phyloP scores from a whole-genome alignment of 139 green algal species.

The Micractinium conductrix region DNA sequence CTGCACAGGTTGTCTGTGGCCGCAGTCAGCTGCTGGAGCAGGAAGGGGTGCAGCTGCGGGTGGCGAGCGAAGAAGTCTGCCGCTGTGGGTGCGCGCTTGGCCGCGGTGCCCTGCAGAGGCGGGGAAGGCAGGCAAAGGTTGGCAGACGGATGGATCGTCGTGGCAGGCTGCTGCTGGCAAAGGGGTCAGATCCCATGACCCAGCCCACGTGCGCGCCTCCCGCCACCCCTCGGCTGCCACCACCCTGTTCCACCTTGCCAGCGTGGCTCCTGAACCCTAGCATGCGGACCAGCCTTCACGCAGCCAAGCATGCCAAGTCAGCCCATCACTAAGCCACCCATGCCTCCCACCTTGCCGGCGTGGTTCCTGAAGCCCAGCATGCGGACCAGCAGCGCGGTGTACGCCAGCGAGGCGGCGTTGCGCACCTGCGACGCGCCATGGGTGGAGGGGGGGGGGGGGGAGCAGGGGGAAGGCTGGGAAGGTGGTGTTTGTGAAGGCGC shows the following conservation, averaged over 20 bases:
- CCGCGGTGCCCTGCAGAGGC: constrained; percentile 37
- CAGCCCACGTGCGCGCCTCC: too few relatives aligned
- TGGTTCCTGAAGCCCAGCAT: constrained; percentile 88
- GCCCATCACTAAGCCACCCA: too few relatives aligned
- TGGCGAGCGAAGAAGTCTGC: constrained; percentile 89
- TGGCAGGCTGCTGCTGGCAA: too few relatives aligned
- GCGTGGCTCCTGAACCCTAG: constrained; percentile 85
- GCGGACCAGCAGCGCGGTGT: constrained; percentile 75
- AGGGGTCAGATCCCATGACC: too few relatives aligned
- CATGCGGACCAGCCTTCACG: constrained; percentile 66
- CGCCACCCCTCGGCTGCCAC: too few relatives aligned
- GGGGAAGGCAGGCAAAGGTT: too few relatives aligned
- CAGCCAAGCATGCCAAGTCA: too few relatives aligned
- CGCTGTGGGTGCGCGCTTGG: constrained; percentile 61
- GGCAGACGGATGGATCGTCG: too few relatives aligned
- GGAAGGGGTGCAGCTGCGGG: constrained; percentile 83
- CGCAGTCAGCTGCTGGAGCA: constrained; percentile 65
- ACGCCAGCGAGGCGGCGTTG: constrained; percentile 86
- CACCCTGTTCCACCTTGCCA: constrained; percentile 21
- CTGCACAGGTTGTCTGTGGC: constrained; percentile 40
- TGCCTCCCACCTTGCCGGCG: constrained; percentile 14
- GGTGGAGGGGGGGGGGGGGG: too few relatives aligned
- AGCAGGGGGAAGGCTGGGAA: not conserved
- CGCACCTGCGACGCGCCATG: constrained; percentile 51
- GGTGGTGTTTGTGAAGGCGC: too few relatives aligned